Base-by-base conservation (phyloP, 2,329 filamentous ascomycete species). In the Aureobasidium sp. region DNA sequence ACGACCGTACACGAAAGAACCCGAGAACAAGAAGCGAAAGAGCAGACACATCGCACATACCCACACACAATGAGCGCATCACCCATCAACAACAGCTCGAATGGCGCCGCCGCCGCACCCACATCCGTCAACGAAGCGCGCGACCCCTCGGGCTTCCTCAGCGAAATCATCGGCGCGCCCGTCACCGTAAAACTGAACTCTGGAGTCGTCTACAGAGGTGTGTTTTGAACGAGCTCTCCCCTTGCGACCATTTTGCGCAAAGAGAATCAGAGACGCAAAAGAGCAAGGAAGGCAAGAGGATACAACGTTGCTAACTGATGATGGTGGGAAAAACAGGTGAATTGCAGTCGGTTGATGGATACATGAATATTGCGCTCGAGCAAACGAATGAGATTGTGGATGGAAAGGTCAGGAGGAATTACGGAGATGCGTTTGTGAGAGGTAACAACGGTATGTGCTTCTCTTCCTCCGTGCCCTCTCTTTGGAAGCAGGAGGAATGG, bases 331-430 rank as follows among this genome's bases (percentile, higher is more conserved):
- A 21, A 19, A 38, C 64, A 96, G 93, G 94, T 67, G 91, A 96
- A 73, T 82, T 97, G 38, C 92, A 97, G 73, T 96, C 92, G 0
- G 93, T 99, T 53, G 94, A 99, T 74, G 94, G 94, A 57, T 99
- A 97, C 77, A 99, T 99, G 94, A 99, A 99, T 77, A 96, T 99
- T 73, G 93, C 94, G 13, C 83, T 99, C 31, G 94, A 99, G 75
- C 94, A 96, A 77, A 95, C 91, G 21, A 87, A 90, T 65, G 94
- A 99, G 76, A 91, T 87, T 68, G 88, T 96, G 67, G 88, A 95
- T 70, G 93, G 92, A 43, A 83, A 85, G 65, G 84, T 93, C 75
- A 83, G 88, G 68, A 83, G 89, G 69, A 88, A 84, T 59, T 96
- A 96, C 72, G 93, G 93, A 8, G 93, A 97, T 79, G 90, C 93